A percentile compares a stretch with the other conserved stretches of the same genome.
Conservation (phyloP, 2,329 filamentous ascomycete species). For the Fusarium poae region DNA sequence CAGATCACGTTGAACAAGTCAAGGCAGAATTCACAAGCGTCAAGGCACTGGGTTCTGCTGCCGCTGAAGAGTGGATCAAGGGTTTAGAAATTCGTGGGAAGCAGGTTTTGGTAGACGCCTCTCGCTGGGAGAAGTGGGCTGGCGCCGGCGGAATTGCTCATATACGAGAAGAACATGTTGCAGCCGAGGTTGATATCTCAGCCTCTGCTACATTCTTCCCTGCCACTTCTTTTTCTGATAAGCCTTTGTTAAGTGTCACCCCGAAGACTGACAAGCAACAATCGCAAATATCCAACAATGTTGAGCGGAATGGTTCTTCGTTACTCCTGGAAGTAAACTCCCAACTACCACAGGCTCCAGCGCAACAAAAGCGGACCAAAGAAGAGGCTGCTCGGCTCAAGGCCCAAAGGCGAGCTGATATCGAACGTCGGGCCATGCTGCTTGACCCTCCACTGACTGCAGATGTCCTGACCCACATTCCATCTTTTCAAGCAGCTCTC, state of each 20-base stretch:
- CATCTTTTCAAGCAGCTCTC: constrained; percentile 79
- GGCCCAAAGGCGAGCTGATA: constrained; percentile 73
- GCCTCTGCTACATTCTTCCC: not conserved
- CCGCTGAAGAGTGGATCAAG: constrained; percentile 83
- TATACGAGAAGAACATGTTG: constrained; percentile 51
- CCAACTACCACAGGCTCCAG: constrained; percentile 7
- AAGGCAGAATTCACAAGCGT: constrained; percentile 73
- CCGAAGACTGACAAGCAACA: constrained; percentile 13
- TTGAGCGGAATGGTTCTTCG: constrained; percentile 11
- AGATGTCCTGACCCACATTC: constrained; percentile 74
- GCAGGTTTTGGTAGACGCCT: constrained; percentile 69
- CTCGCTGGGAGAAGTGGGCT: constrained; percentile 83
- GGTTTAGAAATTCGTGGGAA: constrained; percentile 75
- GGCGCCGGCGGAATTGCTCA: constrained; percentile 57
- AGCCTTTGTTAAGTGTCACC: not conserved
- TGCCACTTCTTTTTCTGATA: constrained; percentile 1
- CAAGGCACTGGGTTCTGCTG: constrained; percentile 73
- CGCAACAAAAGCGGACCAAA: constrained; percentile 65
- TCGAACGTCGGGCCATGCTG: constrained; percentile 76
- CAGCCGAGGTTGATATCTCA: constrained; percentile 3
- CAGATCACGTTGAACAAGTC: constrained; percentile 72
- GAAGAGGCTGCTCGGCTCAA: constrained; percentile 75
- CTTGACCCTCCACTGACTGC: constrained; percentile 75
- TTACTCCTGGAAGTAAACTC: constrained; percentile 12
- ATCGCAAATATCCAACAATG: constrained; percentile 5